phyloP scores from a whole-genome alignment of 2,329 filamentous ascomycete genomes.

The Phoma sp. region DNA sequence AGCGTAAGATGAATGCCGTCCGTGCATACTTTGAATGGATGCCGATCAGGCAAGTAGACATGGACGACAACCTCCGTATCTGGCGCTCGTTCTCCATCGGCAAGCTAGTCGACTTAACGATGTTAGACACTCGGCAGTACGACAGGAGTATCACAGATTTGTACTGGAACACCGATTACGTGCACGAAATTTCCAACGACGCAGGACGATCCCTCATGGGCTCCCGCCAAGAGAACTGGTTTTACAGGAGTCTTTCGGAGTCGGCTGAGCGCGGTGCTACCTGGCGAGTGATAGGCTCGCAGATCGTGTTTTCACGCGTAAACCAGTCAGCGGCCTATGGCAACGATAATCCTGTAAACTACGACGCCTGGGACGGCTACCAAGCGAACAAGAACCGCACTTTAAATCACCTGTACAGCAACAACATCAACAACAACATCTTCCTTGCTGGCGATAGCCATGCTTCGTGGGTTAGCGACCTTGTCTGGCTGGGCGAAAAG shows the following conservation, averaged over 20 bases:
- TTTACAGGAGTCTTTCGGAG: conserved; percentile 56
- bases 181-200: conserved; percentile 69
- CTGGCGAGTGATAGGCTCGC: conserved; percentile 75
- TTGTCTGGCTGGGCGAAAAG: conserved; percentile 54
- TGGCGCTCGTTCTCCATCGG: conserved; percentile 53
- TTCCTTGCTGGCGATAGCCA: conserved; percentile 76
- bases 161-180: conserved; percentile 67
- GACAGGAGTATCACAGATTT: conserved; percentile 53
- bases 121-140: conserved; percentile 53
- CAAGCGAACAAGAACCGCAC: conserved; percentile 74
- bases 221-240: conserved; percentile 73
- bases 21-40: conserved; percentile 56
- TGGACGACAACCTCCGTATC: conserved; percentile 53
- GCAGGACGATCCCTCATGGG: conserved; percentile 75
- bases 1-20: conserved; percentile 56
- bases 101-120: conserved; percentile 51
- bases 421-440: conserved; percentile 75
- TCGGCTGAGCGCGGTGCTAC: conserved; percentile 69
- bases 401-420: conserved; percentile 68
- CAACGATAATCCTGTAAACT: conserved; percentile 57
- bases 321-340: conserved; percentile 56
- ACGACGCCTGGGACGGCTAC: conserved; percentile 71
- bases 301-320: conserved; percentile 70
- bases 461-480: conserved; percentile 62
- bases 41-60: conserved; percentile 52